These are phyloP conservation scores for Cydonia oblonga DNA, from an alignment of 331 rosid genomes.

Conservation along the genomic window DNA sequence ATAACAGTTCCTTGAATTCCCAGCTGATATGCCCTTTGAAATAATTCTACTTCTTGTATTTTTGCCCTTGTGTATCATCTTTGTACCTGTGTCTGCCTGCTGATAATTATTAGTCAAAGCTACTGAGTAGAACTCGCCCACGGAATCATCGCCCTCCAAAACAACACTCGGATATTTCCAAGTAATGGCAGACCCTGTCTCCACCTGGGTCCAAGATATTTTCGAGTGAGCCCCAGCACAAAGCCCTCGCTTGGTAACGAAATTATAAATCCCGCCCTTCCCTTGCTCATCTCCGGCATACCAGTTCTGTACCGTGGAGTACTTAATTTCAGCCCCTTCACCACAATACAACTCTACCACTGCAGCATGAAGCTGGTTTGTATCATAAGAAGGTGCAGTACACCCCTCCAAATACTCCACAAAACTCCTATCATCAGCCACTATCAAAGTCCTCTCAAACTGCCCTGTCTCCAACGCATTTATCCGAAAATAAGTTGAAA, in stretches of 20 bases:
- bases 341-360: constrained; percentile 75
- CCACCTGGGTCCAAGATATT: constrained; percentile 94
- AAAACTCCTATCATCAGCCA: constrained; percentile 77
- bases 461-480: constrained; percentile 84
- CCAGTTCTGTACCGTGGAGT: constrained; percentile 96
- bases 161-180: constrained; percentile 95
- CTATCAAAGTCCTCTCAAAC: constrained; percentile 86
- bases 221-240: constrained; percentile 65
- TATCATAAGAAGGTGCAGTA: constrained; percentile 85
- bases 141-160: constrained; percentile 83
- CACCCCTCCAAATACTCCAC: constrained; percentile 96
- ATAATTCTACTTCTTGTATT: constrained; percentile 85
- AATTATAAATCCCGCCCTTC: constrained; percentile 71
- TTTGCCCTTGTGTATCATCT: constrained; percentile 94
- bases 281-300: constrained; percentile 86
- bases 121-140: constrained; percentile 88
- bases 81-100: constrained; percentile 89
- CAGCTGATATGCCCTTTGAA: constrained; percentile 83
- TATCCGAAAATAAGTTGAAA: constrained; percentile 74
- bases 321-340: constrained; percentile 76
- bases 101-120: constrained; percentile 87
- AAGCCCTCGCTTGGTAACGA: constrained; percentile 78
- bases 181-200: constrained; percentile 85
- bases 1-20: constrained; percentile 73
- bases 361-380: constrained; percentile 89